A percentile compares a stretch with the other conserved stretches of the same genome.
Evolutionary conservation across 192 early-diverging fungal genomes (phyloP).

Genomic region (Coemansia sp.): DNA sequence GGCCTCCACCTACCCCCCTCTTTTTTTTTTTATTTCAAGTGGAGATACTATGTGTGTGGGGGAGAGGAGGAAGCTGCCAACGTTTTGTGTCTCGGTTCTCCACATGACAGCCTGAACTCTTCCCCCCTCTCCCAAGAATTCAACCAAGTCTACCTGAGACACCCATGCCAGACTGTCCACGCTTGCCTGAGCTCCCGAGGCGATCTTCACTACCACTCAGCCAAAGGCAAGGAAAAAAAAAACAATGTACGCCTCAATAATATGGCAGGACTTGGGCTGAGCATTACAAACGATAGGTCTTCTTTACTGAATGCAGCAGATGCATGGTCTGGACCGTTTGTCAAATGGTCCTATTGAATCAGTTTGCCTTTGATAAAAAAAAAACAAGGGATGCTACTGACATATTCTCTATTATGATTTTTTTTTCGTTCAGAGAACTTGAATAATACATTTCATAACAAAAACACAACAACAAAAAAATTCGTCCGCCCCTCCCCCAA

Average conservation of each 20-base stretch:
- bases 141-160: not conserved
- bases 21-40: not conserved
- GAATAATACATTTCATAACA: constrained; percentile 11
- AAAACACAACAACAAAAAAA: constrained; percentile 9
- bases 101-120: not conserved
- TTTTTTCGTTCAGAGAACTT: not conserved
- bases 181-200: not conserved
- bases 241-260: constrained; percentile 4
- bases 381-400: not conserved
- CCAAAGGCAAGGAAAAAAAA: not conserved
- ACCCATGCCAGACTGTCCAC: not conserved
- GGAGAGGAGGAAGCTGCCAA: not conserved
- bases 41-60: not conserved
- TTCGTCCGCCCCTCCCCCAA: not conserved
- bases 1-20: constrained; percentile 5
- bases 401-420: not conserved
- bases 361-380: not conserved
- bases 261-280: not conserved
- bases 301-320: not conserved
- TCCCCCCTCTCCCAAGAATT: not conserved
- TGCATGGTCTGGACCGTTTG: constrained; percentile 11
- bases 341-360: constrained; percentile 3
- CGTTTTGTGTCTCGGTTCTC: constrained; percentile 5
- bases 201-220: not conserved
- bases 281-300: not conserved